These are phyloP conservation scores for Hymenoscyphus scutula DNA, from an alignment of 2,329 filamentous ascomycete species.

Conservation along the genomic window DNA sequence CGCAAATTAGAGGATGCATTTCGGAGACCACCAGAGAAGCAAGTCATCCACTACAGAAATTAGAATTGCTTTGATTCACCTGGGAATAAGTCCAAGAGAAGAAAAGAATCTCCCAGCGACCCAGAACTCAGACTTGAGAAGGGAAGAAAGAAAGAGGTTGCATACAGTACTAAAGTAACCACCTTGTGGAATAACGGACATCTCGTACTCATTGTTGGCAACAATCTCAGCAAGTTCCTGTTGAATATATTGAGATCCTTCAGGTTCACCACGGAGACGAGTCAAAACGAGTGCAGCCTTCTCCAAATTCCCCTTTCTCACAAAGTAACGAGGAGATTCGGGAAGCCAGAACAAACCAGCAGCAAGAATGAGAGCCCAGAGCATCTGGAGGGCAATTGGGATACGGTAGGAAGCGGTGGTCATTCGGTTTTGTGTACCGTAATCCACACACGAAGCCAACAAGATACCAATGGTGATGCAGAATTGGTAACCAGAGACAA, in stretches of 20 bases:
- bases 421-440: constrained; percentile 60
- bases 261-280: constrained; percentile 70
- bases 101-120: not conserved
- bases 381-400: constrained; percentile 75
- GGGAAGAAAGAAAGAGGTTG: not conserved
- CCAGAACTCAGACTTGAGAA: not conserved
- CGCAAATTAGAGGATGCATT: constrained; percentile 66
- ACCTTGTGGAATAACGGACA: constrained; percentile 61
- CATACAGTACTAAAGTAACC: constrained; percentile 50
- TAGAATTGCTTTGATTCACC: not conserved
- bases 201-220: constrained; percentile 86
- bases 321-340: constrained; percentile 81
- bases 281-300: constrained; percentile 61
- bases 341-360: constrained; percentile 72
- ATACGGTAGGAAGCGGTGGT: constrained; percentile 74
- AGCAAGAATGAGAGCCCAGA: constrained; percentile 75
- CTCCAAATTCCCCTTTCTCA: constrained; percentile 72
- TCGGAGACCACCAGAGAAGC: constrained; percentile 63
- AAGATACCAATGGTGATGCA: constrained; percentile 78
- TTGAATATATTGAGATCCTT: constrained; percentile 72
- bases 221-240: constrained; percentile 80
- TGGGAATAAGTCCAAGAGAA: not conserved
- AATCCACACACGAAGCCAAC: constrained; percentile 71
- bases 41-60: constrained; percentile 61
- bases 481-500: constrained; percentile 83